Conservation (phyloP, 148 eudicot genomes). For the Salicornia ramosissima region DNA sequence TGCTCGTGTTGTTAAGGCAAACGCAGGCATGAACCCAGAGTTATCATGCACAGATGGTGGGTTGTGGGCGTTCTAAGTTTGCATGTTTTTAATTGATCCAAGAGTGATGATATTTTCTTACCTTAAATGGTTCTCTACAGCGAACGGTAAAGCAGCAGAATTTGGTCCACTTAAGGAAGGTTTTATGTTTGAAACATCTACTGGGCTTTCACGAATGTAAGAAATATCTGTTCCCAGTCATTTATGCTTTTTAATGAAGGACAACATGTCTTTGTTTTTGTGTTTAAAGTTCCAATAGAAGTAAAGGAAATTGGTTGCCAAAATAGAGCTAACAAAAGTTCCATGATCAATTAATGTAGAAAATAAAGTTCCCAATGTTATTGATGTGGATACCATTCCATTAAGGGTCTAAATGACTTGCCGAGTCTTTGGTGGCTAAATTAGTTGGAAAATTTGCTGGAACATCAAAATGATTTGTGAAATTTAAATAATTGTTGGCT, state of each 20-base stretch:
- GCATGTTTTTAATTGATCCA: background rate
- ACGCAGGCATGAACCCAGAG: conserved; percentile 92
- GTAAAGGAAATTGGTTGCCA: background rate
- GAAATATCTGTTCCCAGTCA: conserved; percentile 17
- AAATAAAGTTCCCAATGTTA: background rate
- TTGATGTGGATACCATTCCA: too few species aligned
- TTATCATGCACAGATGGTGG: conserved; percentile 92
- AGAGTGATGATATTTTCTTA: background rate
- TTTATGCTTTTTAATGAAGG: background rate
- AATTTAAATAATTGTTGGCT: background rate
- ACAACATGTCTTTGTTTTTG: background rate
- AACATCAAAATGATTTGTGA: background rate
- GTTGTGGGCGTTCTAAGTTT: conserved; percentile 20
- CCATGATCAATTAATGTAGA: background rate
- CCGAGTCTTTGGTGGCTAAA: background rate
- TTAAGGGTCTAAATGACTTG: too few species aligned
- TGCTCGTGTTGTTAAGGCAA: conserved; percentile 85
- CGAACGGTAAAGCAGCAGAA: conserved; percentile 80
- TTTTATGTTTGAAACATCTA: conserved; percentile 81
- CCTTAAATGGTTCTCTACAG: conserved; percentile 28
- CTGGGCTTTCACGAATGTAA: conserved; percentile 89
- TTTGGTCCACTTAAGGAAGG: conserved; percentile 92
- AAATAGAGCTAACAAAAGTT: background rate
- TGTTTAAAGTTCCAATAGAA: background rate
- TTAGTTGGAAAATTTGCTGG: background rate